Conservation (phyloP, 129 eudicot species). For the Escallonia rubra region DNA sequence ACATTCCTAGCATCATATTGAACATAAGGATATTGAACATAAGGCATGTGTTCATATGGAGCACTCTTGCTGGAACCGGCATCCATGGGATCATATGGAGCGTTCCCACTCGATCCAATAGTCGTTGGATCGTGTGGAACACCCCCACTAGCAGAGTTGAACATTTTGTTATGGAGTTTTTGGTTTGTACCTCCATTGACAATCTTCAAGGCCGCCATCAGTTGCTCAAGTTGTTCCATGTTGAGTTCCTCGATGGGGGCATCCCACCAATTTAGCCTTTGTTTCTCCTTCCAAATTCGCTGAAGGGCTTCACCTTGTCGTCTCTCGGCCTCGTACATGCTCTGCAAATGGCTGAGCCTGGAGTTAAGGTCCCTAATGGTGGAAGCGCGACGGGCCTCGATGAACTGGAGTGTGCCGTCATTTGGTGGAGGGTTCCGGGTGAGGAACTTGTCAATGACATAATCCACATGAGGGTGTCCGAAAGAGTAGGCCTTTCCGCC, state of each 20-base stretch:
- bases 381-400: slow-evolving; percentile 19
- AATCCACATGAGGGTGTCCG: slow-evolving; percentile 30
- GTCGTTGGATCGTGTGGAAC: background rate
- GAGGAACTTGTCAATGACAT: slow-evolving; percentile 7
- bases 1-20: too few relatives aligned
- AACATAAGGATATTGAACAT: too few relatives aligned
- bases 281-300: background rate
- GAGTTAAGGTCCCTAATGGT: slow-evolving; percentile 6
- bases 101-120: background rate
- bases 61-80: background rate
- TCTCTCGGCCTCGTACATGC: slow-evolving; percentile 12
- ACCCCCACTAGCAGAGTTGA: background rate
- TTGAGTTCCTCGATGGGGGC: slow-evolving; percentile 12
- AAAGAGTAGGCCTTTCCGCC: slow-evolving; percentile 24
- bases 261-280: slow-evolving; percentile 18
- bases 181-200: background rate
- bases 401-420: background rate
- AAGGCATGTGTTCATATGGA: too few relatives aligned
- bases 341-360: slow-evolving; percentile 9
- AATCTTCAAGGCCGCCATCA: slow-evolving; percentile 9
- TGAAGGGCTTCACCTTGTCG: slow-evolving; percentile 6
- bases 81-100: background rate
- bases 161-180: background rate
- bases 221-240: slow-evolving; percentile 8
- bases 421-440: background rate